Percentiles rank a stretch among this genome's conserved stretches.
Conservation (phyloP, 2,329 filamentous ascomycete species). For the Sporothrix humicola region DNA sequence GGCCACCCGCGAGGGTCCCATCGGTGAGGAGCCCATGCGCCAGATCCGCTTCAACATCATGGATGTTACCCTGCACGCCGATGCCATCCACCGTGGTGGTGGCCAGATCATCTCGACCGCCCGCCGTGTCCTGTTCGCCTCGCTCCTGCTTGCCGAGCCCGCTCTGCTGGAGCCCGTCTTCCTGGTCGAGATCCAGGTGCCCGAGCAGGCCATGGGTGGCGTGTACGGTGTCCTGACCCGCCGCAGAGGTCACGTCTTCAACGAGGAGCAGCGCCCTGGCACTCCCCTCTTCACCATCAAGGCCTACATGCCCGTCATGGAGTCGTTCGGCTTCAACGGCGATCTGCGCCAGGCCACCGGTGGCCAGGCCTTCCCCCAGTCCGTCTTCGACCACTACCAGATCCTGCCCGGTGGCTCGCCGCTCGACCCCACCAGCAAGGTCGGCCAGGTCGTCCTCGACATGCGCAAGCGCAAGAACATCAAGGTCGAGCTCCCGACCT, state of each 20-base stretch:
- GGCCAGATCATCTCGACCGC: constrained; percentile 98
- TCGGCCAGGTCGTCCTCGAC: constrained; percentile 79
- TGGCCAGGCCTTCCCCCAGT: constrained; percentile 98
- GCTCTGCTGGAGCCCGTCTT: constrained; percentile 96
- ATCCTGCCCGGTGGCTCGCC: constrained; percentile 91
- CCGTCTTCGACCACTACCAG: constrained; percentile 99
- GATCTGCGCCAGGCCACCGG: constrained; percentile 92
- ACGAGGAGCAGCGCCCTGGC: constrained; percentile 96
- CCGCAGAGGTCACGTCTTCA: constrained; percentile 98
- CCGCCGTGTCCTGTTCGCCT: constrained; percentile 95
- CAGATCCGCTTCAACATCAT: constrained; percentile 97
- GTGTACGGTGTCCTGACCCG: constrained; percentile 99
- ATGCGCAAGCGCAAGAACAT: constrained; percentile 99
- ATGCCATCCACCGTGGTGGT: constrained; percentile 99
- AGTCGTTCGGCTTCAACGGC: constrained; percentile 82
- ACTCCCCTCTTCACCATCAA: constrained; percentile 97
- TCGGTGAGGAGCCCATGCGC: constrained; percentile 98
- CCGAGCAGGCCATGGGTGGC: constrained; percentile 98
- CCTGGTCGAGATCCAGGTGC: constrained; percentile 98
- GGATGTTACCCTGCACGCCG: constrained; percentile 98
- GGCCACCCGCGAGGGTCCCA: constrained; percentile 95
- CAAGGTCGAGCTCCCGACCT: constrained; percentile 91
- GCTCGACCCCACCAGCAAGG: constrained; percentile 80
- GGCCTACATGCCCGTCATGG: constrained; percentile 51
- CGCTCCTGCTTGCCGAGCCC: constrained; percentile 87